A percentile compares a stretch with the other conserved stretches of the same genome.
These are phyloP conservation scores for Tetrahymena elliotti DNA, from an alignment of 73 alveolate genomes.

Conservation along the genomic window DNA sequence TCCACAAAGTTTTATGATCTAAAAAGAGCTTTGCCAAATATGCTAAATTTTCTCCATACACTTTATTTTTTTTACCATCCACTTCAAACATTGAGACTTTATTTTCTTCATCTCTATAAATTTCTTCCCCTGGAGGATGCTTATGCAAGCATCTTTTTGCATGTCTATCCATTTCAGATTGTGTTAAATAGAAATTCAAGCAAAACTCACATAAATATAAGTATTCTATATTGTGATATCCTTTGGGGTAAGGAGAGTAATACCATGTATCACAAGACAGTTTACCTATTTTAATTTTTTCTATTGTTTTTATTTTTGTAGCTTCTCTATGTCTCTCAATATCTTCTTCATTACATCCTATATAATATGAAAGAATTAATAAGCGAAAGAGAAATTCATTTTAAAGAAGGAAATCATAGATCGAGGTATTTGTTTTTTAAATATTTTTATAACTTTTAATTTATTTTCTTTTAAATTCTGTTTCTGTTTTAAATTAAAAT, in stretches of 20 bases:
- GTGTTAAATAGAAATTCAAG: constrained; percentile 60
- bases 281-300: constrained; percentile 73
- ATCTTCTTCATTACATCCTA: background rate
- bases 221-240: constrained; percentile 57
- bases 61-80: constrained; percentile 70
- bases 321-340: background rate
- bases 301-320: constrained; percentile 58
- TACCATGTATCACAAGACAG: constrained; percentile 85
- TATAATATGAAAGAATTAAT: background rate
- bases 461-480: background rate
- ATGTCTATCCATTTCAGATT: constrained; percentile 46
- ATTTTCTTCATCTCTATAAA: constrained; percentile 51
- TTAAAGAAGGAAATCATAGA: background rate
- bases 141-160: background rate
- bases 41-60: constrained; percentile 80
- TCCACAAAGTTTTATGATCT: constrained; percentile 82
- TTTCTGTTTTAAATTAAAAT: background rate
- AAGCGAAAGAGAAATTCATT: background rate
- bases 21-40: constrained; percentile 78
- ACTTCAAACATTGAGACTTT: constrained; percentile 64
- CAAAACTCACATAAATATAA: constrained; percentile 86
- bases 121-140: constrained; percentile 68
- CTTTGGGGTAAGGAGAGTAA: constrained; percentile 78
- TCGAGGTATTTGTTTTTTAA: no score
- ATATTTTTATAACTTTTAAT: background rate